Evolutionary conservation across 148 eudicot genomes (phyloP), one percentile per base, ranked within the genome.

Genomic region (Salicornia ramosissima): DNA sequence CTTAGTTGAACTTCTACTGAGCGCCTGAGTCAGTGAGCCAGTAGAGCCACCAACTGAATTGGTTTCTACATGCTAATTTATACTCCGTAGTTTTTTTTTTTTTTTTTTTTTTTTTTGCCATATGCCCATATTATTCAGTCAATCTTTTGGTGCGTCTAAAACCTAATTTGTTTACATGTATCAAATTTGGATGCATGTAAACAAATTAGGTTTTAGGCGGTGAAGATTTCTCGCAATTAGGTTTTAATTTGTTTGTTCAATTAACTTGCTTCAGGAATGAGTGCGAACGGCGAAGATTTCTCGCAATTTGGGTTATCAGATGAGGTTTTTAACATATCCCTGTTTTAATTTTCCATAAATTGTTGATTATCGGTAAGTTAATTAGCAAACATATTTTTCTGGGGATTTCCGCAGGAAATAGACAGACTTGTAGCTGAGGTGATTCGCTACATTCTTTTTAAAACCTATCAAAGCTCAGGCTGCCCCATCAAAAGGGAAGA

Each of bases 401-500:
- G 1, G 49, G 30, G 21, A 2, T 1, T 39, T 58, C 21, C 52
- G 56, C 79, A 94, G 99, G 97, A 94, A 70, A 86, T 80, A 69
- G 97, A 90, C 69, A 87, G 87, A 63, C 86, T 91, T 33, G 85
- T 91, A 36, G 88, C 85, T 42, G 97, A 91, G 78, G 93, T 94
- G 22, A 82, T 90, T 54, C 92, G 99, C 36, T 91, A 83, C 72
- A 79, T 91, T 45, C 87, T 94, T 8, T 94, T 94, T 70, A 90
- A 89, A 75, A 80, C 89, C 53, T 89, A 87, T 43, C 96, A 94
- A 68, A 91, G 77, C 74, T 83, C 83, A 28, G 97, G 99, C 29
- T 90, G 99, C 65, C 99, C 99, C 24, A 87, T 94, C 21, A 94
- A 88, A 65, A 87, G 97, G 80, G 96, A 89, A 0, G 97, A 90